phyloP scores from a whole-genome alignment of 768 basidiomycete genomes.

The Mycena alexandri region DNA sequence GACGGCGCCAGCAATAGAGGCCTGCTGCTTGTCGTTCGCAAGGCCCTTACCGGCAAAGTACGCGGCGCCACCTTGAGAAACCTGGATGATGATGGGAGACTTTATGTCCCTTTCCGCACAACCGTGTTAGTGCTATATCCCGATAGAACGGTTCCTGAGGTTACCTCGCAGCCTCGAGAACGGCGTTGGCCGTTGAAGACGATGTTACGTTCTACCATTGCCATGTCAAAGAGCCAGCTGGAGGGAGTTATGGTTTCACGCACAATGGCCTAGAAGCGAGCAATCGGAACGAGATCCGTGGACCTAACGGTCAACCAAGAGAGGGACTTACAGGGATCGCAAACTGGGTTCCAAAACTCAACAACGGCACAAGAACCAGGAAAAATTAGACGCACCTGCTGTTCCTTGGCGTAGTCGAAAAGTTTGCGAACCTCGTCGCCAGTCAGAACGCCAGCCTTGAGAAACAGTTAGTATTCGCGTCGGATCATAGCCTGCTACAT shows the following conservation, averaged over 20 bases:
- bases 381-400: slow-evolving; percentile 72
- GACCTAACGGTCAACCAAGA: not conserved
- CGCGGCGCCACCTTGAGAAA: slow-evolving; percentile 96
- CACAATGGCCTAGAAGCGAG: slow-evolving; percentile 75
- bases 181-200: slow-evolving; percentile 94
- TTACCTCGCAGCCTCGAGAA: slow-evolving; percentile 94
- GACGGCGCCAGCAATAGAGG: slow-evolving; percentile 91
- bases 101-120: slow-evolving; percentile 82
- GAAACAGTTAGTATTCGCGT: slow-evolving; percentile 23
- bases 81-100: slow-evolving; percentile 96
- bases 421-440: slow-evolving; percentile 96
- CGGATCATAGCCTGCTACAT: slow-evolving; percentile 45
- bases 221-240: slow-evolving; percentile 23
- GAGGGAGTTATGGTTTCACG: slow-evolving; percentile 49
- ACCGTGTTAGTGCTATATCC: slow-evolving; percentile 29
- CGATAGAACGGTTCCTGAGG: slow-evolving; percentile 28
- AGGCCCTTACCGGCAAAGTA: slow-evolving; percentile 98
- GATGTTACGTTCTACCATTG: slow-evolving; percentile 90
- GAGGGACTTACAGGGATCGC: slow-evolving; percentile 81
- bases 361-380: slow-evolving; percentile 11
- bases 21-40: slow-evolving; percentile 94
- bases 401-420: slow-evolving; percentile 92
- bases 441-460: slow-evolving; percentile 92
- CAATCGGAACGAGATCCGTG: slow-evolving; percentile 17
- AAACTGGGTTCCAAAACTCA: slow-evolving; percentile 61